Base-by-base conservation (phyloP, 2,329 filamentous ascomycete species). In the Aspergillus uvarum region DNA sequence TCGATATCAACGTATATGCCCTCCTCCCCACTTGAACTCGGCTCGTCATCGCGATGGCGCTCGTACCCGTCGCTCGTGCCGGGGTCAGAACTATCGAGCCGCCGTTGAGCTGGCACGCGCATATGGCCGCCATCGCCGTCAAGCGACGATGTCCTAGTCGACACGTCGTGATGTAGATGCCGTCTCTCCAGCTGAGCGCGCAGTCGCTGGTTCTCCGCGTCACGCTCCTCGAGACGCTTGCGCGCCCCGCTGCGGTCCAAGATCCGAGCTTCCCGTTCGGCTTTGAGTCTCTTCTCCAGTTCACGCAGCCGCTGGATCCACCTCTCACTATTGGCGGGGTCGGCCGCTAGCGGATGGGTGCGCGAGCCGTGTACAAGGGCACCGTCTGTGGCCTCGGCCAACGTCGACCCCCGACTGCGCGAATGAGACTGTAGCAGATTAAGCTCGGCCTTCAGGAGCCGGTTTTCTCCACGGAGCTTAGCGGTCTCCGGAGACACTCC, bases 301-400 rank as follows among this genome's bases (percentile, higher is more conserved):
- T 98, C 93, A 59, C 91, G 87, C 35, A 98, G 81, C 6, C 95
- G 82, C 64, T 96, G 85, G 65, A 96, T 87, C 91, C 92, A 96
- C 66, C 89, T 86, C 65, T 74, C 71, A 42, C 90, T 88, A 67
- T 94, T 89, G 44, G 81, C 69, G 10, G 65, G 65, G n/a, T 77
- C 72, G 64, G 63, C 68, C 32, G 62, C 55, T 21, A 59, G 59
- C 4, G 65, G 60, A 22, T 66, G 65, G 49, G 68, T 63, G 55
- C 68, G 71, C 24, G 68, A 58, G 31, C 64, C 67, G 31, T 64
- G 66, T 26, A 67, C 60, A 59, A 74, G 64, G 10, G 70, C 66
- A 16, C 70, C 68, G 16, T 35, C 32, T 16, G 64, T 54, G 38
- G 67, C 67, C 42, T 72, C 74, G 44, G 66, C 66, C 24, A 74